phyloP scores from a whole-genome alignment of 1,139 yeast species.

The Hansenula sp. region DNA sequence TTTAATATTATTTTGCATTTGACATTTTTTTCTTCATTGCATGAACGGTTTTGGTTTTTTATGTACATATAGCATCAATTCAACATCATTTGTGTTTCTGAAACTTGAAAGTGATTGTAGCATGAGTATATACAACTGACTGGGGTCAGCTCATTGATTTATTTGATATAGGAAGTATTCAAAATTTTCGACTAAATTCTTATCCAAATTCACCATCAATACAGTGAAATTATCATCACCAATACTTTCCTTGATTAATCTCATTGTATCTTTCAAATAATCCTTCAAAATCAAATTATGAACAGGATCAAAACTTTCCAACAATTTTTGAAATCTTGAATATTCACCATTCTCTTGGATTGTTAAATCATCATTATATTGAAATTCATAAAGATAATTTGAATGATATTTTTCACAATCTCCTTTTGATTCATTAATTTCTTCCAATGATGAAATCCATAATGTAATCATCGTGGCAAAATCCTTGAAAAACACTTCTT shows the following conservation, averaged over 20 bases:
- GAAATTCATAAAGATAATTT: constrained; percentile 47
- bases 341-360: constrained; percentile 57
- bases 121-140: no score
- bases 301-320: constrained; percentile 52
- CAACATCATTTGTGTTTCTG: no score
- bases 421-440: constrained; percentile 62
- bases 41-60: no score
- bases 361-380: constrained; percentile 31
- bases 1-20: no score
- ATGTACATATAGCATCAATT: no score
- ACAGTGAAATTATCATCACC: constrained; percentile 26
- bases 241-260: constrained; percentile 24
- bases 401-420: constrained; percentile 61
- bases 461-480: constrained; percentile 43
- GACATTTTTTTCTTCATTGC: no score
- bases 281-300: constrained; percentile 47
- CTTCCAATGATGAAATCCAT: constrained; percentile 66
- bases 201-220: constrained; percentile 23
- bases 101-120: no score
- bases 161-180: constrained; percentile 25
- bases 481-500: constrained; percentile 25
- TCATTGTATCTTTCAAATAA: constrained; percentile 28
- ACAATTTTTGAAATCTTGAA: constrained; percentile 43
- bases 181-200: constrained; percentile 28
- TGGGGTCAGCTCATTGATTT: background rate